These are phyloP conservation scores for Oryza punctata DNA, from an alignment of 176 grass and related monocot genomes.

Conservation along the genomic window DNA sequence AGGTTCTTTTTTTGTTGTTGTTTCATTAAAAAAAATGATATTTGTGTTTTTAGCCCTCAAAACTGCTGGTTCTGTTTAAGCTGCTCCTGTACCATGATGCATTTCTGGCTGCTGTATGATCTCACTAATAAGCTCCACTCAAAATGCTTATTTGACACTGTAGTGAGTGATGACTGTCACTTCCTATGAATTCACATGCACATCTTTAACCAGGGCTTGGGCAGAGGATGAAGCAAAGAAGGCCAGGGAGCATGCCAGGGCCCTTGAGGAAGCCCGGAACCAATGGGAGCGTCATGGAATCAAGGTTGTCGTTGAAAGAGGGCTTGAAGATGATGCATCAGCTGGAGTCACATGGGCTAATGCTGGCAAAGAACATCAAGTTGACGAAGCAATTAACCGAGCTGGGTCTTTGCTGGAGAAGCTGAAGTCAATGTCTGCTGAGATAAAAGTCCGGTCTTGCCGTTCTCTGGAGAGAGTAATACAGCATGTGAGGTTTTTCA, in stretches of 20 bases:
- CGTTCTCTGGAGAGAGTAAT: conserved; percentile 62
- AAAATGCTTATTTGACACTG: conserved; percentile 4
- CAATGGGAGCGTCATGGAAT: conserved; percentile 85
- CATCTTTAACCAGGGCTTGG: conserved; percentile 72
- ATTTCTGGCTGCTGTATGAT: conserved; percentile 11
- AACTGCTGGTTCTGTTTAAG: background rate
- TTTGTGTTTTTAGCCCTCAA: conserved; percentile 5
- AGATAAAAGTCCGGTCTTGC: conserved; percentile 54
- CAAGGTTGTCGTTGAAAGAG: conserved; percentile 75
- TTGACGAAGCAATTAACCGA: conserved; percentile 50
- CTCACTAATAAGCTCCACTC: conserved; percentile 20
- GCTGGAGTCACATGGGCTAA: conserved; percentile 74
- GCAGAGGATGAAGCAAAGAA: conserved; percentile 95
- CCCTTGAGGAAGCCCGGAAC: conserved; percentile 77
- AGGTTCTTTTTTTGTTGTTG: background rate
- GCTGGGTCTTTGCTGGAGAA: conserved; percentile 61
- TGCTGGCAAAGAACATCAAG: conserved; percentile 59
- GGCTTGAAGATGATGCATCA: conserved; percentile 65
- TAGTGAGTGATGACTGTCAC: background rate
- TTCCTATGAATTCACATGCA: conserved; percentile 14
- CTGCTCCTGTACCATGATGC: background rate
- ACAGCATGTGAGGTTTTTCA: conserved; percentile 59
- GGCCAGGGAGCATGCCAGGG: conserved; percentile 75
- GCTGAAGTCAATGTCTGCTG: conserved; percentile 52
- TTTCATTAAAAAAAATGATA: background rate